Percentiles rank a stretch among this genome's conserved stretches.
Conservation (phyloP, 73 alveolate species). For the Tetrahymena malaccensis region DNA sequence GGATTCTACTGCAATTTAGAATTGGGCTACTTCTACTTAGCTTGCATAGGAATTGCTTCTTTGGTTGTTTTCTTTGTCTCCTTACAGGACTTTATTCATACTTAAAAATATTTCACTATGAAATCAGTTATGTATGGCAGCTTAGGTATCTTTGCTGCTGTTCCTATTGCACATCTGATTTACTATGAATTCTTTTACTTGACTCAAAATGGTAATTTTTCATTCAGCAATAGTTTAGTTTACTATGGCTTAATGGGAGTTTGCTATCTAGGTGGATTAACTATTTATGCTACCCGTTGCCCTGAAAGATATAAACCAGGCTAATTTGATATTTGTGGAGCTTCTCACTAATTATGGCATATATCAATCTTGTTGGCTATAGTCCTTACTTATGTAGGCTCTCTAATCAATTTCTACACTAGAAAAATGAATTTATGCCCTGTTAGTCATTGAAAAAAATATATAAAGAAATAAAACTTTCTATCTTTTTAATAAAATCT, state of each 20-base stretch:
- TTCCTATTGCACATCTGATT: constrained; percentile 64
- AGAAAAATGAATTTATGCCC: not conserved
- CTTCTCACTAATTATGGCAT: constrained; percentile 53
- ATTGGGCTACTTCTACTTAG: constrained; percentile 35
- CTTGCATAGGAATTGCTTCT: constrained; percentile 39
- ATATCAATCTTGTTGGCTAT: constrained; percentile 45
- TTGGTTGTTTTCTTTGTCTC: constrained; percentile 59
- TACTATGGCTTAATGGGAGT: constrained; percentile 71
- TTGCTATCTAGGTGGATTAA: constrained; percentile 70
- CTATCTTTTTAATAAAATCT: too few species aligned
- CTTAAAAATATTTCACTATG: constrained; percentile 64
- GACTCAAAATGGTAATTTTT: constrained; percentile 3
- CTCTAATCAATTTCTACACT: constrained; percentile 13
- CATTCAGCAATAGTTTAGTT: constrained; percentile 37
- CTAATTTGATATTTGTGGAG: constrained; percentile 65
- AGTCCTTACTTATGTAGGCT: constrained; percentile 36
- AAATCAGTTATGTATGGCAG: constrained; percentile 71
- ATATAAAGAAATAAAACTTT: too few species aligned
- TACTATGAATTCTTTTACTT: constrained; percentile 13
- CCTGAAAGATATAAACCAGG: constrained; percentile 84
- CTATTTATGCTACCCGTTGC: constrained; percentile 55
- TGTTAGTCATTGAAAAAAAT: not conserved
- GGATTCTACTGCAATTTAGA: constrained; percentile 69
- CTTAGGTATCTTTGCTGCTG: constrained; percentile 72
- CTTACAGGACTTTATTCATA: constrained; percentile 65